phyloP scores from a whole-genome alignment of 1,284 basidiomycete species.

The Ustilago cynodontis region DNA sequence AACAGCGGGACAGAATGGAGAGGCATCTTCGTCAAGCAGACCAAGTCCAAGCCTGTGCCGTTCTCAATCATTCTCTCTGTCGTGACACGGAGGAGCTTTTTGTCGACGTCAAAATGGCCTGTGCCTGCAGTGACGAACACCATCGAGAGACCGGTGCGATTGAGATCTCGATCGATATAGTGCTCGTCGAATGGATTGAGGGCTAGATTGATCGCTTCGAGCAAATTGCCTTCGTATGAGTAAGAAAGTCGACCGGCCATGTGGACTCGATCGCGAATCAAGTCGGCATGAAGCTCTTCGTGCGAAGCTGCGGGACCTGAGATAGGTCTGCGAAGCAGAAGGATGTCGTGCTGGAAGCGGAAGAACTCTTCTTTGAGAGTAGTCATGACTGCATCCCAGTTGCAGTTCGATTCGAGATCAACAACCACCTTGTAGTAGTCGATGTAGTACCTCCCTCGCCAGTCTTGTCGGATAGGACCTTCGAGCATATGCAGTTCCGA shows the following conservation, averaged over 20 bases:
- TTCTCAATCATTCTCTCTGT: conserved; percentile 96
- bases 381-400: conserved; percentile 88
- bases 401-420: conserved; percentile 86
- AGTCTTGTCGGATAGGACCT: conserved; percentile 78
- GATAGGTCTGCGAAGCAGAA: conserved; percentile 59
- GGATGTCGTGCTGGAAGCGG: conserved; percentile 69
- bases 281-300: conserved; percentile 55
- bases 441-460: conserved; percentile 85
- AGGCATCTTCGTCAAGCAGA: conserved; percentile 91
- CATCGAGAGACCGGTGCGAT: conserved; percentile 87
- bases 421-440: conserved; percentile 88
- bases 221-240: conserved; percentile 92
- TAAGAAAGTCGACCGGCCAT: conserved; percentile 78
- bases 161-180: conserved; percentile 94
- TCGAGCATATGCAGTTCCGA: conserved; percentile 64
- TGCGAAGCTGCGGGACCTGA: conserved; percentile 55
- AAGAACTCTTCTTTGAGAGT: conserved; percentile 80
- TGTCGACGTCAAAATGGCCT: conserved; percentile 91
- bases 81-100: conserved; percentile 88
- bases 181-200: conserved; percentile 94
- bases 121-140: conserved; percentile 93
- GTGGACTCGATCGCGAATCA: conserved; percentile 59
- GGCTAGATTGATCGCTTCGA: conserved; percentile 93
- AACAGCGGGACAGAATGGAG: conserved; percentile 80
- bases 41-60: conserved; percentile 88